phyloP scores from a whole-genome alignment of 2,329 filamentous ascomycete species.

The Penicillium crustosum region DNA sequence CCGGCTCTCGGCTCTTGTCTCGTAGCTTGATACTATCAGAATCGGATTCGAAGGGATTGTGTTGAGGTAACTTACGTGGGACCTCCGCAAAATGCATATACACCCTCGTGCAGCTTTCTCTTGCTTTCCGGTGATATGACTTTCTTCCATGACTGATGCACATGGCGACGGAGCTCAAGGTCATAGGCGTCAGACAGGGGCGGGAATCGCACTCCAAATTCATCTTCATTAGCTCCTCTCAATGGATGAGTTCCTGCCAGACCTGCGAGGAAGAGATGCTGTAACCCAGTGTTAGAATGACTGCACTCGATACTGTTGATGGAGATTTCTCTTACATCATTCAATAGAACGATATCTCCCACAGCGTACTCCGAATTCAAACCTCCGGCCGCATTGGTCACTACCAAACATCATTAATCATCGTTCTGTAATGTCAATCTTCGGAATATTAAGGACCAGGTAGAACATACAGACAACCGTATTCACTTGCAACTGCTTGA shows the following conservation, averaged over 20 bases:
- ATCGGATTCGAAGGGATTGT: not conserved
- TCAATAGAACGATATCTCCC: constrained; percentile 64
- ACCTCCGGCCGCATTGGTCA: constrained; percentile 67
- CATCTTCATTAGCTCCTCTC: constrained; percentile 61
- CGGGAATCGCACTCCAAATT: constrained; percentile 64
- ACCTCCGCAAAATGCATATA: constrained; percentile 65
- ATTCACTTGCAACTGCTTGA: constrained; percentile 61
- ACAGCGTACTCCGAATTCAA: constrained; percentile 64
- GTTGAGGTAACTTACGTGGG: constrained; percentile 52
- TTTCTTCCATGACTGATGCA: constrained; percentile 58
- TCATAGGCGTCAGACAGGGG: constrained; percentile 67
- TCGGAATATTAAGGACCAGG: not conserved
- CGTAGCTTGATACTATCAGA: constrained; percentile 50
- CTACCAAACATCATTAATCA: constrained; percentile 34
- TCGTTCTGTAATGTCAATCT: not conserved
- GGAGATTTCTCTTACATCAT: constrained; percentile 53
- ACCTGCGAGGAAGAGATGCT: constrained; percentile 65
- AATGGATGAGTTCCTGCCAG: constrained; percentile 62
- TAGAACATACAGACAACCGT: constrained; percentile 54
- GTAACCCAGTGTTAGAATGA: constrained; percentile 14
- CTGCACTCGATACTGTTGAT: not conserved
- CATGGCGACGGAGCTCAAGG: constrained; percentile 57
- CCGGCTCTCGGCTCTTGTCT: constrained; percentile 65
- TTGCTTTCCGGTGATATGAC: constrained; percentile 47
- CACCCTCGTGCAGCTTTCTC: constrained; percentile 61